Percentiles rank a stretch among this genome's conserved stretches.
Evolutionary conservation across 768 basidiomycete genomes (phyloP).

Genomic region (Boletus speciosus): DNA sequence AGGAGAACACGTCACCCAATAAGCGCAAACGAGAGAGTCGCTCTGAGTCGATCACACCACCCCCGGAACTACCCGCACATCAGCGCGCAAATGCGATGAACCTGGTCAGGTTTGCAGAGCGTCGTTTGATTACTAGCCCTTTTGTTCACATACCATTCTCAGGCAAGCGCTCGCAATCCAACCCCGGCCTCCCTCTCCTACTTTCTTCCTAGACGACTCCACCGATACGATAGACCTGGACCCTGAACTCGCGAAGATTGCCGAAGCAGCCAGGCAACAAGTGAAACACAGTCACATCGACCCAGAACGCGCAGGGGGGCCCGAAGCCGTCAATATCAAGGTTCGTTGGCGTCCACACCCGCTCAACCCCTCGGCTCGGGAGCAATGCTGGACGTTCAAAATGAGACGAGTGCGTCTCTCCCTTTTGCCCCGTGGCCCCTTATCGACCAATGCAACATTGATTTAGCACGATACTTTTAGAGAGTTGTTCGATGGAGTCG

Average conservation of each 20-base stretch:
- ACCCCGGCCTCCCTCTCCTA: conserved; percentile 48
- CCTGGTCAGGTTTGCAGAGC: conserved; percentile 52
- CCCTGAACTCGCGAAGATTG: conserved; percentile 62
- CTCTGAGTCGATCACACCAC: conserved; percentile 74
- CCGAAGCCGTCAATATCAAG: conserved; percentile 43
- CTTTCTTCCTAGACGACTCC: conserved; percentile 40
- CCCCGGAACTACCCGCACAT: conserved; percentile 55
- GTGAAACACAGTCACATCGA: conserved; percentile 23
- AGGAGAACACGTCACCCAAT: conserved; percentile 24
- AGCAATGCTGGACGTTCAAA: conserved; percentile 48
- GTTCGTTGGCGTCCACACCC: conserved; percentile 72
- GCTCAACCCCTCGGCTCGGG: conserved; percentile 37
- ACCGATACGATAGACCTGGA: conserved; percentile 50
- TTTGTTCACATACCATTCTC: conserved; percentile 3
- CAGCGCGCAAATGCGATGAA: conserved; percentile 55
- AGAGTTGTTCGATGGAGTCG: conserved; percentile 59
- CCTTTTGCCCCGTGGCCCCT: background rate
- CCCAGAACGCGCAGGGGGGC: conserved; percentile 30
- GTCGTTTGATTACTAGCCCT: background rate
- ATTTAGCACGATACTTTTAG: conserved; percentile 62
- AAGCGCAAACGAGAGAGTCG: conserved; percentile 51
- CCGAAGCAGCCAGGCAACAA: conserved; percentile 35
- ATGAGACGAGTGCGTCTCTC: conserved; percentile 52
- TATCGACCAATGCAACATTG: background rate
- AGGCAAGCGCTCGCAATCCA: conserved; percentile 48